phyloP scores from a whole-genome alignment of 2,329 filamentous ascomycete species.

The Clathrospora elynae region DNA sequence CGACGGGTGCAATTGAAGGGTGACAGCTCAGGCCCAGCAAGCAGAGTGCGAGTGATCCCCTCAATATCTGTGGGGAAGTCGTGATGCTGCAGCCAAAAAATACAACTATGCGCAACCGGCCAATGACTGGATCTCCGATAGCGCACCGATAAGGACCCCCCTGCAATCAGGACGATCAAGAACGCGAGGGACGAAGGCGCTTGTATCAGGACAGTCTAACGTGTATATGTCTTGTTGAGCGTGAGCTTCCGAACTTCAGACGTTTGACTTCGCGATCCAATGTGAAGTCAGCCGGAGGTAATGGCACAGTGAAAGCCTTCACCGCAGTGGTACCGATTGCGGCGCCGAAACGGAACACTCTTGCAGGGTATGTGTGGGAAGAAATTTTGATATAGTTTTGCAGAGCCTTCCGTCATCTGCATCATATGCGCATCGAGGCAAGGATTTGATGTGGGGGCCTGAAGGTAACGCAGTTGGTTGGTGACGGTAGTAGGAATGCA shows the following conservation, averaged over 20 bases:
- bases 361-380: slow-evolving; percentile 24
- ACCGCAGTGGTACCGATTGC: slow-evolving; percentile 25
- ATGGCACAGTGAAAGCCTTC: slow-evolving; percentile 3
- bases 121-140: slow-evolving; percentile 41
- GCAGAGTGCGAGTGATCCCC: slow-evolving; percentile 36
- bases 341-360: slow-evolving; percentile 24
- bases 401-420: slow-evolving; percentile 13
- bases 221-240: not conserved
- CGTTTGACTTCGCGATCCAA: slow-evolving; percentile 1
- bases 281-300: not conserved
- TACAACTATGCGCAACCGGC: slow-evolving; percentile 33
- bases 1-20: slow-evolving; percentile 36
- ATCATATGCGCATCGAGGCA: too few species aligned
- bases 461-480: too few species aligned
- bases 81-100: slow-evolving; percentile 40
- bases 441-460: too few species aligned
- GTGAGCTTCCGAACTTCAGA: not conserved
- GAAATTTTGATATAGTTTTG: slow-evolving; percentile 29
- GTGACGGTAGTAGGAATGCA: too few species aligned
- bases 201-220: not conserved
- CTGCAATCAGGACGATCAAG: slow-evolving; percentile 17
- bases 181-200: slow-evolving; percentile 2
- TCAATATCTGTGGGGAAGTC: slow-evolving; percentile 41
- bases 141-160: slow-evolving; percentile 33
- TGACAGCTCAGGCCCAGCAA: slow-evolving; percentile 38